A percentile compares a stretch with the other conserved stretches of the same genome.
Conservation (phyloP, 2,329 filamentous ascomycete species). For the Xylaria sp. region DNA sequence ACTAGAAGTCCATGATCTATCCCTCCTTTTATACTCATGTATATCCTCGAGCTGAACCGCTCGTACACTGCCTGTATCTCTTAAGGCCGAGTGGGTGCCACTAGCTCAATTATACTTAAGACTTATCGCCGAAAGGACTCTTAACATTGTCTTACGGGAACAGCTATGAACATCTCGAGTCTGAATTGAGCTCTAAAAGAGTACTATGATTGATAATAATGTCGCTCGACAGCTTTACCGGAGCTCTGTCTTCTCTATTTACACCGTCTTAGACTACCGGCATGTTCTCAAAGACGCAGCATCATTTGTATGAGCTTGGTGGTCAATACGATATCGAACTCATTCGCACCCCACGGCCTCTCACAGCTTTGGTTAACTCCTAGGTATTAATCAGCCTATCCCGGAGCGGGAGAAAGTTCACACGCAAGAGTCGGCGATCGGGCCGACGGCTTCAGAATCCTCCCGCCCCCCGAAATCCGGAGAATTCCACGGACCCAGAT, state of each 20-base stretch:
- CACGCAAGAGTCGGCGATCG: not conserved
- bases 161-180: not conserved
- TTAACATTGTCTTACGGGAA: not conserved
- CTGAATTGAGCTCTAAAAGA: not conserved
- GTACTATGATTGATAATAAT: not conserved
- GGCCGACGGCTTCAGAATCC: not conserved
- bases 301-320: not conserved
- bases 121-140: not conserved
- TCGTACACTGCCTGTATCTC: not conserved
- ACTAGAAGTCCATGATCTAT: not conserved
- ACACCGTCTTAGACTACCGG: too few relatives aligned
- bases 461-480: not conserved
- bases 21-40: not conserved
- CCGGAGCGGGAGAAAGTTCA: not conserved
- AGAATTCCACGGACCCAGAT: not conserved
- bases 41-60: not conserved
- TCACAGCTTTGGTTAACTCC: not conserved
- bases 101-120: not conserved
- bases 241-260: not conserved
- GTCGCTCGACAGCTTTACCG: not conserved
- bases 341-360: not conserved
- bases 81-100: not conserved
- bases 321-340: not conserved
- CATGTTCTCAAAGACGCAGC: too few relatives aligned
- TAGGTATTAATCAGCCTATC: not conserved